Evolutionary conservation across 1,139 yeast genomes (phyloP).

Genomic region (Saccharomyces hybrid): DNA sequence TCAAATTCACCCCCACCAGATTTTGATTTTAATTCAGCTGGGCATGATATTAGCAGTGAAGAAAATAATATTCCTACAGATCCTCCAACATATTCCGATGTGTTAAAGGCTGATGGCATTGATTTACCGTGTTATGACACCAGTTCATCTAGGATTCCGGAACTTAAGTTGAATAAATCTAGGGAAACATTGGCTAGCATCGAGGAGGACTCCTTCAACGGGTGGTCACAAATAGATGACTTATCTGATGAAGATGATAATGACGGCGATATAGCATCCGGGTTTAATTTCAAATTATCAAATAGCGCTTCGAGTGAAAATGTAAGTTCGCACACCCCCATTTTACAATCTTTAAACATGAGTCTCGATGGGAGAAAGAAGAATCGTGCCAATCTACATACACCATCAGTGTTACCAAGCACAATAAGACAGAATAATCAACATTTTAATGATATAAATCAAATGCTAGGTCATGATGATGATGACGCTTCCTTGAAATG

Average conservation of each 20-base stretch:
- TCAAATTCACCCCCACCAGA: constrained; percentile 19
- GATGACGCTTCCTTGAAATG: constrained; percentile 1
- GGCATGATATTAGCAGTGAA: neutral
- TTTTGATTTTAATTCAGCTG: constrained; percentile 17
- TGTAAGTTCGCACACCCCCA: constrained; percentile 23
- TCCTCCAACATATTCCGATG: constrained; percentile 32
- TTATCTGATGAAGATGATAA: constrained; percentile 12
- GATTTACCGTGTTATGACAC: neutral
- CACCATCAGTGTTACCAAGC: constrained; percentile 18
- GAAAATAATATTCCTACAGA: constrained; percentile 27
- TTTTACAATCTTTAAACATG: constrained; percentile 10
- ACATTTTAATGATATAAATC: constrained; percentile 14
- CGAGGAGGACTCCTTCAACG: neutral
- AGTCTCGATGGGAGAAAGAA: constrained; percentile 7
- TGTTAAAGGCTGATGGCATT: constrained; percentile 18
- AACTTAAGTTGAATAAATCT: constrained; percentile 14
- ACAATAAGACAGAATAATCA: constrained; percentile 28
- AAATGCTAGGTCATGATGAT: constrained; percentile 8
- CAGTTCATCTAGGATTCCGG: constrained; percentile 9
- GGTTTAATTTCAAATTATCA: constrained; percentile 19
- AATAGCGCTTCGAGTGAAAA: neutral
- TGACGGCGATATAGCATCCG: constrained; percentile 29
- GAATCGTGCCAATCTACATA: constrained; percentile 5
- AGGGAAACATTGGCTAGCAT: constrained; percentile 13
- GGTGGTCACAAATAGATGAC: constrained; percentile 5